These are phyloP conservation scores for Epichloe gansuensis DNA, from an alignment of 2,329 filamentous ascomycete genomes.

Conservation along the genomic window DNA sequence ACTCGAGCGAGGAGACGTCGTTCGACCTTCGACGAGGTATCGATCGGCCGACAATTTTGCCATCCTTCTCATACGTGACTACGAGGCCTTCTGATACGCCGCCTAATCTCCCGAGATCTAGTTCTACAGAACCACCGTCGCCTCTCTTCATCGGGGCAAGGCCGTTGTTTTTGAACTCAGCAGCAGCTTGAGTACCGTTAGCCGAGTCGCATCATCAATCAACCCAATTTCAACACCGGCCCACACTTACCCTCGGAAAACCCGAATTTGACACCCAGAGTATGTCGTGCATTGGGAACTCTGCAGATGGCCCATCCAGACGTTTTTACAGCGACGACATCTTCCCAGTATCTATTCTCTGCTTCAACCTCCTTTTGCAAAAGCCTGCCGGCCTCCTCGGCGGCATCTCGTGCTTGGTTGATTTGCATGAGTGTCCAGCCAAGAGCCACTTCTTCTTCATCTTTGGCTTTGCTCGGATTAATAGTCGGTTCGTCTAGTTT, in stretches of 20 bases:
- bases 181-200: constrained; percentile 27
- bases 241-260: constrained; percentile 56
- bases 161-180: constrained; percentile 55
- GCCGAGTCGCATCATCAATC: background rate
- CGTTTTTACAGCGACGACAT: constrained; percentile 68
- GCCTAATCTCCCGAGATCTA: constrained; percentile 51
- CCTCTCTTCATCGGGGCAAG: constrained; percentile 67
- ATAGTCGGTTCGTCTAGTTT: constrained; percentile 49
- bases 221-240: background rate
- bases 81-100: constrained; percentile 48
- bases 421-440: constrained; percentile 75
- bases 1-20: constrained; percentile 44
- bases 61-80: constrained; percentile 50
- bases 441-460: constrained; percentile 44
- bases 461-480: constrained; percentile 40
- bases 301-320: constrained; percentile 79
- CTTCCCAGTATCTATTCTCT: constrained; percentile 82
- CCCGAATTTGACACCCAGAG: constrained; percentile 77
- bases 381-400: constrained; percentile 58
- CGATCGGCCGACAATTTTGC: constrained; percentile 45
- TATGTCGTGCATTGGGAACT: constrained; percentile 59
- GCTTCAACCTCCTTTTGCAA: constrained; percentile 65
- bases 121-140: constrained; percentile 59
- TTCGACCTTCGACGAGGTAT: constrained; percentile 38
- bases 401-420: constrained; percentile 59